These are phyloP conservation scores for Iberis pinnata DNA, from an alignment of 345 rosid genomes.

Conservation along the genomic window DNA sequence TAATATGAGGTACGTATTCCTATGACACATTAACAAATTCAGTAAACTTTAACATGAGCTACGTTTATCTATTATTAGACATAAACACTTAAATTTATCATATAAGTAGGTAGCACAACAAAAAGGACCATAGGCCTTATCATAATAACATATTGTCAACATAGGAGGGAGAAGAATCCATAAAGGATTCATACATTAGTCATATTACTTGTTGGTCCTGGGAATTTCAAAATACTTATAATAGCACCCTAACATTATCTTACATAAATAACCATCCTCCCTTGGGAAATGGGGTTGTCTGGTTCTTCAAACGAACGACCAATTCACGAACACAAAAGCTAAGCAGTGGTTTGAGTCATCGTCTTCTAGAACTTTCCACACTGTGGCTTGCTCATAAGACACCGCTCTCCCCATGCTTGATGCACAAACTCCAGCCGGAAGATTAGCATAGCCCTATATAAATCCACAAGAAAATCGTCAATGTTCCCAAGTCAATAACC, in stretches of 20 bases:
- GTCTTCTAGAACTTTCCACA: conserved; percentile 39
- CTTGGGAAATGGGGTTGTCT: background rate
- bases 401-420: conserved; percentile 89
- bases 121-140: too few relatives aligned
- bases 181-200: background rate
- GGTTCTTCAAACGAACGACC: conserved; percentile 68
- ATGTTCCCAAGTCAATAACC: background rate
- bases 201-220: conserved; percentile 18
- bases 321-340: conserved; percentile 68
- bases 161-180: conserved; percentile 1
- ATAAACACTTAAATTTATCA: too few relatives aligned
- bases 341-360: conserved; percentile 72
- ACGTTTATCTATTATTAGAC: too few relatives aligned
- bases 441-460: conserved; percentile 63
- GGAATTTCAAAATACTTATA: conserved; percentile 13
- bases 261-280: conserved; percentile 16
- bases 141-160: background rate
- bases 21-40: too few relatives aligned
- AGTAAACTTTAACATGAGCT: too few relatives aligned
- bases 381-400: conserved; percentile 55
- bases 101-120: too few relatives aligned
- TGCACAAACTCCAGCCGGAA: conserved; percentile 65
- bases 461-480: background rate
- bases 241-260: conserved; percentile 22
- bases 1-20: too few relatives aligned